Base-by-base conservation (phyloP, 768 basidiomycete species). In the Plicaturopsis crispa region DNA sequence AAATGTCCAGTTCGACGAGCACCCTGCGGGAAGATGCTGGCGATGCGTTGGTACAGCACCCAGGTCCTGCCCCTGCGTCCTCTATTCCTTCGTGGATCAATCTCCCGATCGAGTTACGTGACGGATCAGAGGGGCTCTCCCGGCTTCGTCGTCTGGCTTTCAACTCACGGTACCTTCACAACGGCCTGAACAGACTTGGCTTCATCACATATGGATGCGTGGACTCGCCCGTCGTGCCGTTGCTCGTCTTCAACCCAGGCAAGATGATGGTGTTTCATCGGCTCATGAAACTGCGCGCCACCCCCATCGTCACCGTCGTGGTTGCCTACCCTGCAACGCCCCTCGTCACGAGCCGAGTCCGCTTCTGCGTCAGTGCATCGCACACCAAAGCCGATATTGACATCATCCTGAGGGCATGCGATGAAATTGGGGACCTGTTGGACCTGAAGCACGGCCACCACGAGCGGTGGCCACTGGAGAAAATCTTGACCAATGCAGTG, bases 311-410 rank as follows among this genome's bases (percentile, higher is more conserved):
- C 6, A 77, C 88, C 4, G 92, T 96, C 17, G 86, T 94, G 22
- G 90, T 96, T 5, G 82, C 79, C 19, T 94, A 94, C 56, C 86
- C 83, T 5, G 91, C 92, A 1, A 96, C 92, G 19, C 80, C 91
- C 12, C 75, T 97, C 28, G 79, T 91, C 44, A 89, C 88, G 7
- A 75, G 79, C 31, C 76, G 96, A 20, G 89, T 92, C 38, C 72
- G 96, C 50, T 96, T 98, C 71, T 98, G 96, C 55, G 72, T 97
- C 12, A 90, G 86, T 41, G 86, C 94, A 8, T 69, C 91, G 34
- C 96, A 99, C 69, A 98, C 93, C 40, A 99, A 99, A 67, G 85
- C 91, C 49, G 96, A 99, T 53, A 78, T 98, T 41, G 96, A 99
- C 63, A 64, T 66, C 10, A 63, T 98, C 20, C 67, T 99, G 34